Evolutionary conservation across 352 stramenopile species (phyloP).

Genomic region (Globisporangium spinosum): DNA sequence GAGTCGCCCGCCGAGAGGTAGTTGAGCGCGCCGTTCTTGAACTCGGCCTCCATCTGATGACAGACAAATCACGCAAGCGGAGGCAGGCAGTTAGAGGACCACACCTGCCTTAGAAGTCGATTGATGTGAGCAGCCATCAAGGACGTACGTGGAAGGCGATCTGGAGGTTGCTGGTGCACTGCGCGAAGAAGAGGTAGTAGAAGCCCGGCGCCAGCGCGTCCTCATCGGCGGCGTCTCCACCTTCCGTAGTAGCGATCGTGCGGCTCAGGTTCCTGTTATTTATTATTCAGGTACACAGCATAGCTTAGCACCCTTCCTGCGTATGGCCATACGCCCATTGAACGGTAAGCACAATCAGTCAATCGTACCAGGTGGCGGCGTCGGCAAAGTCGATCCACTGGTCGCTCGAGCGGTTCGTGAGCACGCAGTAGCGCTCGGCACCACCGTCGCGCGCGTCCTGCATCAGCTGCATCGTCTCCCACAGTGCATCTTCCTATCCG

Average conservation of each 20-base stretch:
- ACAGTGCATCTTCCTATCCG: constrained; percentile 47
- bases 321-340: too few species aligned
- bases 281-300: not conserved
- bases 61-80: constrained; percentile 19
- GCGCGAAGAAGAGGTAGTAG: constrained; percentile 88
- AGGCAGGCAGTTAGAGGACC: too few species aligned
- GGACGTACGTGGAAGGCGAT: constrained; percentile 84
- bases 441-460: constrained; percentile 29
- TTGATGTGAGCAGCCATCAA: too few species aligned
- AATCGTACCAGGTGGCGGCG: constrained; percentile 36
- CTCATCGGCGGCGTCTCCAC: constrained; percentile 11
- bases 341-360: constrained; percentile 11
- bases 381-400: constrained; percentile 63
- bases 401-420: constrained; percentile 47
- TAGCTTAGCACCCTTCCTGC: too few species aligned
- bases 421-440: constrained; percentile 32
- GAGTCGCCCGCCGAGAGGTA: constrained; percentile 85
- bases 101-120: too few species aligned
- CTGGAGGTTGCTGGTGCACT: constrained; percentile 66
- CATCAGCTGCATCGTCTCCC: constrained; percentile 46
- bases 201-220: constrained; percentile 48
- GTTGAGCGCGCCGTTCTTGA: constrained; percentile 75
- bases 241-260: constrained; percentile 16
- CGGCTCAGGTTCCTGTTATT: constrained; percentile 38
- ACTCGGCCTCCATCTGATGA: constrained; percentile 71